These are phyloP conservation scores for Kewa caespitosa DNA, from an alignment of 179 eudicot species.

Conservation along the genomic window DNA sequence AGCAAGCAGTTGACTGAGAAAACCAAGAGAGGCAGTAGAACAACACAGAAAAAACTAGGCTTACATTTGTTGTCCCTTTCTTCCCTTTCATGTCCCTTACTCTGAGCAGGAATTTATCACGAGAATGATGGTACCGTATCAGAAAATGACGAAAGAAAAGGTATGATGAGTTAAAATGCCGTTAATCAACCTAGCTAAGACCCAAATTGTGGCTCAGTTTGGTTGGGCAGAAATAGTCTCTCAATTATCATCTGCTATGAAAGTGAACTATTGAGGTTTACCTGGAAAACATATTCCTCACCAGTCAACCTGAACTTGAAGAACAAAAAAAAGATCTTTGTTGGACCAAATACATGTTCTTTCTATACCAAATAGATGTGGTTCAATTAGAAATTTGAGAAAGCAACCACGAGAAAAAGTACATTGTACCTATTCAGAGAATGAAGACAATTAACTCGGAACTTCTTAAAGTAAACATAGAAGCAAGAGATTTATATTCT, in stretches of 20 bases:
- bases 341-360: no score
- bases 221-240: no score
- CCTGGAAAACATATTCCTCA: no score
- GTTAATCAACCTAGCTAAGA: not conserved
- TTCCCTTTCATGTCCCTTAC: not conserved
- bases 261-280: no score
- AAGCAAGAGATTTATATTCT: not conserved
- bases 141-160: not conserved
- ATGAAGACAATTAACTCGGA: conserved; percentile 1
- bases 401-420: not conserved
- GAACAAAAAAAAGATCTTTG: no score
- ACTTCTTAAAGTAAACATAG: not conserved
- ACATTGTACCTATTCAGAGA: not conserved
- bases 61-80: not conserved
- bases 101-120: not conserved
- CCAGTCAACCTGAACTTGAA: no score
- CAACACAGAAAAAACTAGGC: not conserved
- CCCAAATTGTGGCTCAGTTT: not conserved
- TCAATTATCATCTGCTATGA: not conserved
- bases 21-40: not conserved
- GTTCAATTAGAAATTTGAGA: not conserved
- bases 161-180: not conserved
- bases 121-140: not conserved
- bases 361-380: not conserved
- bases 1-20: not conserved